phyloP scores from a whole-genome alignment of 2,329 filamentous ascomycete species.

The Trichophyton verrucosum region DNA sequence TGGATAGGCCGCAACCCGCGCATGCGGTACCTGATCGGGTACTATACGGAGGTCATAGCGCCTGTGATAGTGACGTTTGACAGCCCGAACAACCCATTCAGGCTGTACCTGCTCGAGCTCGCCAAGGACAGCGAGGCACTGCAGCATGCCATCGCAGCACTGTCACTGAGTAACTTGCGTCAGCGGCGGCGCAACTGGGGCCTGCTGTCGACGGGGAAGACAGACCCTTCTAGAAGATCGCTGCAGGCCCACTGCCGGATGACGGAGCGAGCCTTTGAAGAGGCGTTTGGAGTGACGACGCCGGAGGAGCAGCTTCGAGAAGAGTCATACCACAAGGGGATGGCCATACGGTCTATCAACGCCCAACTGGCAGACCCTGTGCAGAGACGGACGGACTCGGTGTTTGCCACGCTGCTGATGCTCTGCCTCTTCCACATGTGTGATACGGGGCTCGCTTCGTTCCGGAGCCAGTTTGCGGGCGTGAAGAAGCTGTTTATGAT shows the following conservation, averaged over 20 bases:
- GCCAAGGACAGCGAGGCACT: conserved; percentile 67
- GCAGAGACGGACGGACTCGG: conserved; percentile 69
- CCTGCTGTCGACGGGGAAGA: conserved; percentile 42
- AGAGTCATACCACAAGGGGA: conserved; percentile 72
- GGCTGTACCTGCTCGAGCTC: conserved; percentile 67
- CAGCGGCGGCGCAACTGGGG: conserved; percentile 55
- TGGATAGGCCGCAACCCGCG: conserved; percentile 56
- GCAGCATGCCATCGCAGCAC: conserved; percentile 83
- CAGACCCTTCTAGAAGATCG: conserved; percentile 38
- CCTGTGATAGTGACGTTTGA: conserved; percentile 88
- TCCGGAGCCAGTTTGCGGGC: conserved; percentile 84
- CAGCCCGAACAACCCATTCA: conserved; percentile 70
- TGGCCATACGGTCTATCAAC: conserved; percentile 73
- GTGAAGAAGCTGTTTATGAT: conserved; percentile 81
- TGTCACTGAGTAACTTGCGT: conserved; percentile 78
- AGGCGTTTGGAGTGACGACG: conserved; percentile 29
- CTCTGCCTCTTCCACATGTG: conserved; percentile 89
- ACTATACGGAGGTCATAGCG: conserved; percentile 86
- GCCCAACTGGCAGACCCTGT: conserved; percentile 65
- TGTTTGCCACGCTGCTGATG: conserved; percentile 74
- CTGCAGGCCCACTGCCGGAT: conserved; percentile 34
- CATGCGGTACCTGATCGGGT: conserved; percentile 81
- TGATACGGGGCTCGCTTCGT: conserved; percentile 83
- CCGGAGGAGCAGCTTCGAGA: conserved; percentile 55
- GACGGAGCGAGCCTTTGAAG: conserved; percentile 27